Conservation (phyloP, 164 flowering plant genomes). For the Nymphaea thermarum region DNA sequence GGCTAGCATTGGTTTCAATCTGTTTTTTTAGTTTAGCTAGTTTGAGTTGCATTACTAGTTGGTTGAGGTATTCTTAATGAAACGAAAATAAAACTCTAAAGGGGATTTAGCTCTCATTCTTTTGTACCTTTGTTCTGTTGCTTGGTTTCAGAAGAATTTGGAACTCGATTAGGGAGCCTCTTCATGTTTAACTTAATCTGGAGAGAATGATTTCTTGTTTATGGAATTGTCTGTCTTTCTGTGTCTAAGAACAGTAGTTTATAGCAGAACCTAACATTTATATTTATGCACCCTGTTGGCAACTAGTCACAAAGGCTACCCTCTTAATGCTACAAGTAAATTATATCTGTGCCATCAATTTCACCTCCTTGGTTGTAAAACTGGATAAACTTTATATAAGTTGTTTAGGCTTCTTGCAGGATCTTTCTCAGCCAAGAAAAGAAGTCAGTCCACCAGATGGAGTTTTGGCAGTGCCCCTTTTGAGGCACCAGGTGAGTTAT, state of each 20-base stretch:
- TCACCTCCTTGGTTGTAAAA: background rate
- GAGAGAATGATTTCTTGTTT: no score
- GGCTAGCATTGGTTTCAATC: no score
- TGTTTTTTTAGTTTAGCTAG: no score
- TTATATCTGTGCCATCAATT: background rate
- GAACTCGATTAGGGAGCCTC: no score
- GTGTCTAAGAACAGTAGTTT: background rate
- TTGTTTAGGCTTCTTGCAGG: constrained; percentile 28
- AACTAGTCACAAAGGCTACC: background rate
- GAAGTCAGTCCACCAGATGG: constrained; percentile 83
- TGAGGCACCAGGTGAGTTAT: constrained; percentile 74
- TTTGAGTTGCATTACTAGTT: no score
- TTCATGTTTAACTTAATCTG: no score
- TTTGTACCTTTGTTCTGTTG: no score
- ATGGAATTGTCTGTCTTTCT: background rate
- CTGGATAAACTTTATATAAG: background rate
- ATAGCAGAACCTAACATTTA: background rate
- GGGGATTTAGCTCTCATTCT: no score
- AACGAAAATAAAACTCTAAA: no score
- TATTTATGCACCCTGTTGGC: background rate
- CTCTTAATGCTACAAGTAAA: background rate
- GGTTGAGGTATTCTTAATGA: no score
- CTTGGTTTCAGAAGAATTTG: no score
- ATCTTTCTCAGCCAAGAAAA: constrained; percentile 66
- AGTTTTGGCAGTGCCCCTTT: constrained; percentile 54